Percentiles rank a stretch among this genome's conserved stretches.
Evolutionary conservation across 1,284 basidiomycete species (phyloP).

Genomic region (Tremellales sp.): DNA sequence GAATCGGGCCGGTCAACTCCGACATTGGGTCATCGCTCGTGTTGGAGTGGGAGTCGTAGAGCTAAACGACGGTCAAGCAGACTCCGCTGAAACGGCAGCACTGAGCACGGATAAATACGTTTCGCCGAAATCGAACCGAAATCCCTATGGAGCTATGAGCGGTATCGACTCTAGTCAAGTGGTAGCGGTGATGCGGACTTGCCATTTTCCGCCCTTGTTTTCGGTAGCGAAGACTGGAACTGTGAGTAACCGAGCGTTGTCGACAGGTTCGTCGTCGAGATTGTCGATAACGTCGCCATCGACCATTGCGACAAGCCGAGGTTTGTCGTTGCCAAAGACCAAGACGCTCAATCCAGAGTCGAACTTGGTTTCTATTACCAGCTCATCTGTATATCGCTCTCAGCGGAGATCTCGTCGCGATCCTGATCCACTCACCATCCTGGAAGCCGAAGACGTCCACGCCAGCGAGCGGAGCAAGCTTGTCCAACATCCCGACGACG

Average conservation of each 20-base stretch:
- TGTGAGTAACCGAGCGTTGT: background rate
- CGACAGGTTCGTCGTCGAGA: background rate
- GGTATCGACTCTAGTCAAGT: no score
- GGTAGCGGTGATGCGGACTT: background rate
- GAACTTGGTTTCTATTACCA: slow-evolving; percentile 1
- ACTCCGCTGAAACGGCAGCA: no score
- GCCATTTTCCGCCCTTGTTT: background rate
- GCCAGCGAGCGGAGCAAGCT: slow-evolving; percentile 23
- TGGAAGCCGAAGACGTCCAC: slow-evolving; percentile 4
- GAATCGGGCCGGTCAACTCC: no score
- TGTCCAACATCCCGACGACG: slow-evolving; percentile 28
- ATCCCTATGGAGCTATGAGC: no score
- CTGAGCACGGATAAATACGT: no score
- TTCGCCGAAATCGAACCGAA: no score
- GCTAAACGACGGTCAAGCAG: no score
- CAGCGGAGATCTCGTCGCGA: slow-evolving; percentile 6
- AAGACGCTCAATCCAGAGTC: background rate
- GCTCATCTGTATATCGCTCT: background rate
- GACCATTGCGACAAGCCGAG: background rate
- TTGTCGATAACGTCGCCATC: no score
- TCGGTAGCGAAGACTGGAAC: background rate
- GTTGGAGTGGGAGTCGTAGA: no score
- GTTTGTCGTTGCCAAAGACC: background rate
- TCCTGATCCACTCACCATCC: slow-evolving; percentile 7
- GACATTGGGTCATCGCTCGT: no score